phyloP scores from a whole-genome alignment of 257 asterid species.

The Gardenia jasminoides region DNA sequence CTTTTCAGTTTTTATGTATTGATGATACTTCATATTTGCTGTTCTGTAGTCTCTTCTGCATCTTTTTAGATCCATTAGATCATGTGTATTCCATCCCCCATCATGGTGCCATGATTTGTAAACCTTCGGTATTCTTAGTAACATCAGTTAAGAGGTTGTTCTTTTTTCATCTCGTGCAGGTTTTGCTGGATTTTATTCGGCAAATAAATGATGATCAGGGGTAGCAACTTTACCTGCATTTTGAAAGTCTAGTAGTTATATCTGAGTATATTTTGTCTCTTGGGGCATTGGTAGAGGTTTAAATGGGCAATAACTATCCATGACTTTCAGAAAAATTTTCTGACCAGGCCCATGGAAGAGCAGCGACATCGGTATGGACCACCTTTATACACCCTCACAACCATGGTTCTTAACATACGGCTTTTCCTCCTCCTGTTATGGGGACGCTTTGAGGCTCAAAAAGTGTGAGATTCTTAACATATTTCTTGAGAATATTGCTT shows the following conservation, averaged over 20 bases:
- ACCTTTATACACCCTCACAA: constrained; percentile 85
- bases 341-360: constrained; percentile 97
- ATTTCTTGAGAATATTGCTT: constrained; percentile 2
- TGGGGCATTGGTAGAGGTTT: neutral
- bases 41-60: neutral
- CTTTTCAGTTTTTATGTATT: neutral
- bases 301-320: neutral
- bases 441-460: constrained; percentile 55
- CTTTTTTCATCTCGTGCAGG: constrained; percentile 52
- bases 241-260: constrained; percentile 4
- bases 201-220: constrained; percentile 97
- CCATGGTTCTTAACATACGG: constrained; percentile 68
- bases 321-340: constrained; percentile 17
- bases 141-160: neutral
- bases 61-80: neutral
- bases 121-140: neutral
- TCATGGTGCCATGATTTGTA: neutral
- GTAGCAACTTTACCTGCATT: constrained; percentile 44
- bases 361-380: constrained; percentile 97
- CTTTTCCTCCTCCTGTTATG: constrained; percentile 60
- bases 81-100: neutral
- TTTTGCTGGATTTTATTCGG: constrained; percentile 85
- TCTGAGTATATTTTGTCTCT: constrained; percentile 14
- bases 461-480: constrained; percentile 51
- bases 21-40: neutral